phyloP scores from a whole-genome alignment of 2,329 filamentous ascomycete species.

The Cryphonectria carpinicola region DNA sequence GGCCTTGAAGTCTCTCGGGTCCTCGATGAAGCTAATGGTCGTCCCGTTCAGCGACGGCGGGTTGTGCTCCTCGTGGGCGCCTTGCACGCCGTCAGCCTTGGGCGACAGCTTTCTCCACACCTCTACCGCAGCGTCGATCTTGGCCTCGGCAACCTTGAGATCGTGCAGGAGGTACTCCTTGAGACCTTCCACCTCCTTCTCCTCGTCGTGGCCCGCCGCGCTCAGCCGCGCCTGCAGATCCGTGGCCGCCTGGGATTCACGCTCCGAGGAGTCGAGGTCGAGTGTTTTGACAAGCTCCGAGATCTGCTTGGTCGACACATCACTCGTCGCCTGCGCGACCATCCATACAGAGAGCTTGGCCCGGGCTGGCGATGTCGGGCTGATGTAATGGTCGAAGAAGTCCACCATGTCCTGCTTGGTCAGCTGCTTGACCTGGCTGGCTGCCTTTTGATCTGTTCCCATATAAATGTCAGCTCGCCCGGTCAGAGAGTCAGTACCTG shows the following conservation, averaged over 20 bases:
- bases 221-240: constrained; percentile 41
- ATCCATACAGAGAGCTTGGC: constrained; percentile 88
- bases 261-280: constrained; percentile 39
- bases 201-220: constrained; percentile 47
- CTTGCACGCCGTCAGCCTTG: constrained; percentile 40
- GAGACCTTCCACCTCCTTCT: constrained; percentile 55
- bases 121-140: constrained; percentile 48
- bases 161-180: constrained; percentile 54
- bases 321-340: constrained; percentile 68
- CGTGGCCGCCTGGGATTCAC: constrained; percentile 36
- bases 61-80: constrained; percentile 38
- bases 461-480: constrained; percentile 7
- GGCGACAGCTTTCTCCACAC: constrained; percentile 42
- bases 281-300: constrained; percentile 44
- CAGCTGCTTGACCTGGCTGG: constrained; percentile 71
- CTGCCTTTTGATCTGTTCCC: constrained; percentile 40
- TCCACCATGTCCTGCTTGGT: constrained; percentile 79
- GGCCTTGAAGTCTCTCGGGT: constrained; percentile 82
- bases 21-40: constrained; percentile 68
- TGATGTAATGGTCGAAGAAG: constrained; percentile 78
- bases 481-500: not conserved
- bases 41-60: constrained; percentile 51
- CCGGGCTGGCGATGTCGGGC: constrained; percentile 71
- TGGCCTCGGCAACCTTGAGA: constrained; percentile 52
- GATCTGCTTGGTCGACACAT: constrained; percentile 47